Conservation (phyloP, 179 eudicot species). For the Beta macrorhiza region DNA sequence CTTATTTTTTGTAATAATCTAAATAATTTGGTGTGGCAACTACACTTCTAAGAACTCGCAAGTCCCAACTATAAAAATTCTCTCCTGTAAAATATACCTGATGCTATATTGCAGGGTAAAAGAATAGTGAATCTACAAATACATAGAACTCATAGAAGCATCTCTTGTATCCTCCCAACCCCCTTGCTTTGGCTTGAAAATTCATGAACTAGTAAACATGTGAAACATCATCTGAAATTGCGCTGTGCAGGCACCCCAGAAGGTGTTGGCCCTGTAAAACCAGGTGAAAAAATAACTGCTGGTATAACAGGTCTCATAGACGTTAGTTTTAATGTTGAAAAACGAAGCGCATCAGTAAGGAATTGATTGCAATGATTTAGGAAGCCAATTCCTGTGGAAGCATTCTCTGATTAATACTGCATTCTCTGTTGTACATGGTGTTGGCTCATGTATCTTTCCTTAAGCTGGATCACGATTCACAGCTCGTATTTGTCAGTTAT, state of each 20-base stretch:
- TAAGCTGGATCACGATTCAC: neutral
- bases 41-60: too few species aligned
- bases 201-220: neutral
- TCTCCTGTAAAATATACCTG: too few species aligned
- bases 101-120: neutral
- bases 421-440: neutral
- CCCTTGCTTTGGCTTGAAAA: neutral
- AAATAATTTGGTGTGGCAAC: too few species aligned
- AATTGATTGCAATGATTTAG: constrained; percentile 17
- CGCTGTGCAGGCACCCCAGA: constrained; percentile 74
- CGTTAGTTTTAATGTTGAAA: constrained; percentile 57
- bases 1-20: too few species aligned
- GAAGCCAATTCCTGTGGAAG: neutral
- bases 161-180: neutral
- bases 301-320: constrained; percentile 86
- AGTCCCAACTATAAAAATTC: too few species aligned
- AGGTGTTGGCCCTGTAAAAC: constrained; percentile 91
- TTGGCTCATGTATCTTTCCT: neutral
- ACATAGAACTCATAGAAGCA: too few species aligned
- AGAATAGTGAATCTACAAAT: neutral
- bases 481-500: neutral
- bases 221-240: neutral
- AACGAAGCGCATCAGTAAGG: constrained; percentile 39
- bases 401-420: neutral
- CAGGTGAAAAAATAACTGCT: constrained; percentile 78